Evolutionary conservation across 2,329 filamentous ascomycete genomes (phyloP), one percentile per base, ranked within the genome.

Genomic region (Diaporthe amygdali): DNA sequence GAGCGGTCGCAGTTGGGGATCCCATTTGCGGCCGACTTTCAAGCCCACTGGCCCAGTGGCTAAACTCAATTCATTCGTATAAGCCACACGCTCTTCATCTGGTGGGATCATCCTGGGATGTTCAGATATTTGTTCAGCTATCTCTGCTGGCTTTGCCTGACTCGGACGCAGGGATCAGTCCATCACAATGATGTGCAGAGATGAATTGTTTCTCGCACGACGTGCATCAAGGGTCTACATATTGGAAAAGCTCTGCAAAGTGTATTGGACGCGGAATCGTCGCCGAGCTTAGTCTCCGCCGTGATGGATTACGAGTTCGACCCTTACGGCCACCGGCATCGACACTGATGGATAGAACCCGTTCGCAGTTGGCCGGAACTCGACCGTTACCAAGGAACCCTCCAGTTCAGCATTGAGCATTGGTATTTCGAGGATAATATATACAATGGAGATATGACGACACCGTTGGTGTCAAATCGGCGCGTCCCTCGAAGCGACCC

Each of bases 21-120:
- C 20, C 9, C 41, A 27, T 63, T 63, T 8, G 30, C 30, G 59
- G 44, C 59, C 30, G 30, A n/a, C n/a, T 49, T 8, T 20, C 59
- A 15, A 64, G 44, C 39, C 41, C 39, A 47, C 59, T 34, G 41
- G 56, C 56, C 56, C 2, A 12, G 9, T 34, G 59, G 59, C 59
- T 30, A 64, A 64, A 64, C 59, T 64, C 44, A 64, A 64, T 49
- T n/a, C 27, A 41, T 37, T 59, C 55, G 37, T 44, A 30, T n/a
- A 44, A 44, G 55, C 55, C 55, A 49, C 59, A 37, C 59, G 59
- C 22, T n/a, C 37, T 8, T 49, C 30, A 1, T 34, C 17, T 55
- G 49, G 32, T 27, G 68, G 56, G 55, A 30, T 56, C 14, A 66
- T 66, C 59, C 68, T 39, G 27, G 68, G 27, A 8, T 49, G 44